Evolutionary conservation across 352 stramenopile genomes (phyloP), one percentile per base, ranked within the genome.

Genomic region (Thalassiosira livingstoniorum): DNA sequence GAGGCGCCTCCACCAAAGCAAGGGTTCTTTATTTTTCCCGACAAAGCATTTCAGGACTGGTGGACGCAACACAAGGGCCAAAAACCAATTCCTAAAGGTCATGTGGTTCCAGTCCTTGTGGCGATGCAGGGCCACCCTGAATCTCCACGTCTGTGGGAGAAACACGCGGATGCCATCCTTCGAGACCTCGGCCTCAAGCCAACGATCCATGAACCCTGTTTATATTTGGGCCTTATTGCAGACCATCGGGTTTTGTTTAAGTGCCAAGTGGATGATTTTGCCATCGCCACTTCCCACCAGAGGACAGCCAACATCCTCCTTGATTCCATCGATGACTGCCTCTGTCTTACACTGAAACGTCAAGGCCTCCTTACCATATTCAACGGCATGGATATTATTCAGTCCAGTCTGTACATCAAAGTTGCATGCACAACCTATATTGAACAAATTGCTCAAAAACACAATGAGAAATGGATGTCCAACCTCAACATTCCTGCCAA

Each of bases 71-170:
- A 47, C 5, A 35, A 71, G n/a, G n/a, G n/a, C n/a, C n/a, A n/a
- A 63, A 31, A 55, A 4, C 31, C 37, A 21, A 21, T 55, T 0
- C 68, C 68, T 4, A 69, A 83, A n/a, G n/a, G n/a, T n/a, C n/a
- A n/a, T n/a, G n/a, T n/a, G n/a, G n/a, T n/a, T n/a, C n/a, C n/a
- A n/a, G n/a, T n/a, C n/a, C n/a, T n/a, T n/a, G n/a, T n/a, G n/a
- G n/a, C n/a, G n/a, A n/a, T n/a, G n/a, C n/a, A n/a, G n/a, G n/a
- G n/a, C n/a, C n/a, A n/a, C n/a, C n/a, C 7, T 51, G 39, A 89
- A 78, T 80, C 83, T 27, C 73, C 73, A 18, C 54, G 76, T 34
- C 37, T 87, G 7, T 89, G 82, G 82, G 70, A 75, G 23, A 71
- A 78, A 47, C 65, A 78, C 25, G 71, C 70, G 0, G 58, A 75